Evolutionary conservation across 2,329 filamentous ascomycete species (phyloP), one percentile per base, ranked within the genome.

Genomic region (Aureobasidium sp.): DNA sequence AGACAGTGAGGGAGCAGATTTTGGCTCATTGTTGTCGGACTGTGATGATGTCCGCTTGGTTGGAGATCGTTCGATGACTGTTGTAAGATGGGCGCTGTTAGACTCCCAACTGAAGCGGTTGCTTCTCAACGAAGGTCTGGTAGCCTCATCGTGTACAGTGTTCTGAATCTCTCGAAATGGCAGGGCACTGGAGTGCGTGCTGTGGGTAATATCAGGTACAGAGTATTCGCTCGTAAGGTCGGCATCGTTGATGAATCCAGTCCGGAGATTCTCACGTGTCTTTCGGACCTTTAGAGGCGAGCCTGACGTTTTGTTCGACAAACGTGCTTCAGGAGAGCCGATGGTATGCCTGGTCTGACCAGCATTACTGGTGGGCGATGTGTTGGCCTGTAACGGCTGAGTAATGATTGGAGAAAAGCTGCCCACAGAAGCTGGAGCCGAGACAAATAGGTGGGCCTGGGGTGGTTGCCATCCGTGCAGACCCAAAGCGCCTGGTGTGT

Each of bases 251-350:
- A 31, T 7, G n/a, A 29, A 51, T 29, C 34, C 57, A 17, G 68
- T 62, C 48, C 65, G 69, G 29, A 73, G 66, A 56, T 72, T 71
- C 64, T 74, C 71, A n/a, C 72, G 66, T 20, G 71, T 73, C 62
- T 74, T 73, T 31, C 70, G 70, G 15, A 74, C 70, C 36, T 68
- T 70, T 20, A 74, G 62, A 31, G 71, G 71, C n/a, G 70, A 71
- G 25, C 68, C 66, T 29, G 45, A 49, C 22, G 61, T 11, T 42
- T 36, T 60, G 57, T 51, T 49, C 25, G 15, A n/a, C 15, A 20
- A n/a, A 36, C 42, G 31, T 27, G 31, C 5, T 45, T 48, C 29
- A 20, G 22, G 5, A 20, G 34, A 29, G 56, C 42, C n/a, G 58
- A 17, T 20, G 37, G 4, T 42, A 15, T 42, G 20, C 25, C 34